Evolutionary conservation across 108 stramenopile species (phyloP), one percentile per base, ranked within the genome.

Genomic region (Nitzschia inconspicua): DNA sequence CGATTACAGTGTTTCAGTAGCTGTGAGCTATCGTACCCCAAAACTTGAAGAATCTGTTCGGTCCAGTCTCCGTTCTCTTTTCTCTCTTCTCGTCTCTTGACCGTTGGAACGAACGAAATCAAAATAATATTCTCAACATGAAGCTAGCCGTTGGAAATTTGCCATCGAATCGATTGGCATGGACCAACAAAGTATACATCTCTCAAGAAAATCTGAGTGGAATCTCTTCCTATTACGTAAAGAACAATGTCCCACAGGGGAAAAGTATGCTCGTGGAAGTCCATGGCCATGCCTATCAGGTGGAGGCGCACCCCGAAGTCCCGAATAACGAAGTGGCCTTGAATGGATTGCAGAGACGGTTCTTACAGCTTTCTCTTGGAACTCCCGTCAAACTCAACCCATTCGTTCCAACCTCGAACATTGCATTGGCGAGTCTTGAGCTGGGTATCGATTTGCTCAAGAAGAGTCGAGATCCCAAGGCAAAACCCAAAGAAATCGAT

Each of bases 141-240:
- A 81, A 70, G 18, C 70, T 95, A 8, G 66, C 75, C 30, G 94
- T 95, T 14, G 87, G 80, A 47, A 91, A 85, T 58, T 57, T 91
- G 35, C 91, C 94, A 34, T 77, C 84, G 46, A 95, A 91, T 47
- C 83, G 84, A 27, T 73, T 95, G 44, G 91, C 91, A 11, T 68
- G 83, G 51, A 91, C 90, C 40, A 93, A 95, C 75, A 73, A 66
- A 35, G 73, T 93, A 24, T 95, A 95, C 75, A 80, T 95, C 32
- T 70, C 74, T 42, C 72, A 78, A 42, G 61, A 61, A 27, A 74
- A 74, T 30, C 44, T 88, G 10, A 44, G 73, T 22, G 70, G 80
- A 22, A 70, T 79, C 37, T 44, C 43, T 10, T 24, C 36, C 2
- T 68, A 69, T 34, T 76, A 65, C 36, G 30, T 44, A n/a, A 49